Evolutionary conservation across 192 early-diverging fungal genomes (phyloP), one percentile per base, ranked within the genome.

Genomic region (Geranomyces variabilis): DNA sequence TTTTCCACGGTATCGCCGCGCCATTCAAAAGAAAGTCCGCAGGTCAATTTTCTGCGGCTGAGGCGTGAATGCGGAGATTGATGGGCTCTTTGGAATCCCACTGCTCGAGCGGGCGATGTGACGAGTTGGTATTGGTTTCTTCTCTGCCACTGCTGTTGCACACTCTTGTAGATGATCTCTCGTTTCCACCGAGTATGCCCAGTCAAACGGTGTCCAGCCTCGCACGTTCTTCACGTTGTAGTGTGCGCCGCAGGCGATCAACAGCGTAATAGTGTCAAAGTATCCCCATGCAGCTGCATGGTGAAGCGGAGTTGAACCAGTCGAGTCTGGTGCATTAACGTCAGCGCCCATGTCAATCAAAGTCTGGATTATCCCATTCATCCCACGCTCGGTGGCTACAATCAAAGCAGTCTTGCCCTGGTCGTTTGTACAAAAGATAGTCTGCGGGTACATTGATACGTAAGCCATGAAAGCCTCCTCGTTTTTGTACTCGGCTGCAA

Each of bases 121-220:
- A 28, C 51, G 68, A 0, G 43, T 41, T 17, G 68, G 67, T 21
- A 75, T 66, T 12, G 76, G 67, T 57, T 67, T 65, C 31, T 71
- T 69, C 57, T 78, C 76, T 13, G 71, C 43, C n/a, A 80, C 33
- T 13, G 75, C 75, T 0, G 48, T 47, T 41, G 61, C 69, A 45
- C 75, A 77, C 44, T 77, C 75, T 66, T 81, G 64, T 13, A 79
- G 55, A 65, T 83, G 73, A 34, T 71, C 77, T 31, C 76, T 36
- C 48, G 83, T 73, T 34, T 78, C 77, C 0, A 77, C 53, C 21
- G 75, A 79, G 67, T 79, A 85, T 8, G 84, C 79, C 67, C 77
- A 85, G 47, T 85, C 84, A 61, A 77, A 75, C 24, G 79, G 79
- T 15, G 79, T 80, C 75, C 81, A 85, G 22, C 81, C 81, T 41